Evolutionary conservation across 805 yeast genomes (phyloP).

Genomic region (Zygotorulaspora chibaensis): DNA sequence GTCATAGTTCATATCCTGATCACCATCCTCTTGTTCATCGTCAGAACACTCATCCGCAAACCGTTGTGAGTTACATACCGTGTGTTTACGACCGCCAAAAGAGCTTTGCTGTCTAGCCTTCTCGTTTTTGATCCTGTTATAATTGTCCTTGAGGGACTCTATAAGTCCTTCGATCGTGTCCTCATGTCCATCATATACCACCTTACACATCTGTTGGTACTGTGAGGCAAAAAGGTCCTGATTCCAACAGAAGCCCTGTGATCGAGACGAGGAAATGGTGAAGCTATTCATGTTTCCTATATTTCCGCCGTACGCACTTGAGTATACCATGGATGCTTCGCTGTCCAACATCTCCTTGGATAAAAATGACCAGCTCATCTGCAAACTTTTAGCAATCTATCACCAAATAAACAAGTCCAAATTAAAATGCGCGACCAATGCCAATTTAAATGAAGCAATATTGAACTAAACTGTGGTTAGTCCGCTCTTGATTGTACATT

Average conservation of each 20-base stretch:
- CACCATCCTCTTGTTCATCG: slow-evolving; percentile 4
- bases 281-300: slow-evolving; percentile 14
- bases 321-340: slow-evolving; percentile 22
- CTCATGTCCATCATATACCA: slow-evolving; percentile 35
- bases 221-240: slow-evolving; percentile 73
- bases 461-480: too few species aligned
- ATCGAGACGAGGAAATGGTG: slow-evolving; percentile 38
- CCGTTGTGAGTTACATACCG: neutral
- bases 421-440: too few species aligned
- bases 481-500: too few species aligned
- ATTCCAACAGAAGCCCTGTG: slow-evolving; percentile 74
- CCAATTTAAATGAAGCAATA: too few species aligned
- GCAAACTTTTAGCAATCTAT: neutral
- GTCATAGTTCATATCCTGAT: slow-evolving; percentile 5
- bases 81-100: neutral
- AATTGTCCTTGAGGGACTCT: slow-evolving; percentile 10
- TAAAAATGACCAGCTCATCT: slow-evolving; percentile 9
- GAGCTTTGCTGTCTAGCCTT: neutral
- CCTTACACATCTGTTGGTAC: slow-evolving; percentile 53
- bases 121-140: neutral
- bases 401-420: too few species aligned
- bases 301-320: slow-evolving; percentile 12
- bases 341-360: slow-evolving; percentile 17
- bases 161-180: slow-evolving; percentile 19
- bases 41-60: neutral